Evolutionary conservation across 2,329 filamentous ascomycete genomes (phyloP).

Genomic region (Neophaeococcomyces aloes): DNA sequence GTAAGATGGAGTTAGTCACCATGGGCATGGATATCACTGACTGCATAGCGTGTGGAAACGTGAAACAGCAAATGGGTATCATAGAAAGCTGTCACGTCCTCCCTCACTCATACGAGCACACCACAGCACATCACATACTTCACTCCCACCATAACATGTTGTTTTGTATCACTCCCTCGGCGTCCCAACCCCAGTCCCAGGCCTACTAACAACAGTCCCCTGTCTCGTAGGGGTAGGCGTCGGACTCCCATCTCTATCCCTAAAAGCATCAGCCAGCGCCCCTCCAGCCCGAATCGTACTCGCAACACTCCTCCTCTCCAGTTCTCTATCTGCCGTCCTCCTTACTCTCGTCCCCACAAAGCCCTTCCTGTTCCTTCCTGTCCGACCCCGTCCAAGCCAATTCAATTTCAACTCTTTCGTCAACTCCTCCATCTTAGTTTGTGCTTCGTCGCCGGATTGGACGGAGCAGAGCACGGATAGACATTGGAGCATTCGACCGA

Average conservation of each 20-base stretch:
- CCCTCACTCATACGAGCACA: no score
- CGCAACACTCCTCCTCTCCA: conserved; percentile 4
- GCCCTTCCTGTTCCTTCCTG: conserved; percentile 76
- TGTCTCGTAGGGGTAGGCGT: conserved; percentile 23
- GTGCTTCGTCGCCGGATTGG: conserved; percentile 59
- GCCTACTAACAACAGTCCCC: conserved; percentile 14
- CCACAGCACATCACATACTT: no score
- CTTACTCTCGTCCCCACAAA: conserved; percentile 62
- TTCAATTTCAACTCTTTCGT: conserved; percentile 88
- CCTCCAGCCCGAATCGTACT: conserved; percentile 14
- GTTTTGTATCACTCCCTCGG: no score
- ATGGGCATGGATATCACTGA: no score
- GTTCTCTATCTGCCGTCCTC: conserved; percentile 12
- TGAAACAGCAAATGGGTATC: no score
- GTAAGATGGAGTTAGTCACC: no score
- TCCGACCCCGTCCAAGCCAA: conserved; percentile 84
- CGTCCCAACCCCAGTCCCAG: no score
- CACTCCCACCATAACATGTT: no score
- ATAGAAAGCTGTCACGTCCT: no score
- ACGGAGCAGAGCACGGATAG: conserved; percentile 79
- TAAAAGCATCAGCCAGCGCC: background rate
- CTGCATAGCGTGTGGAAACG: no score
- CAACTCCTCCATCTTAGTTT: conserved; percentile 70
- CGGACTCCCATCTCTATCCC: conserved; percentile 21
- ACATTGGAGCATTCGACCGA: conserved; percentile 91